Evolutionary conservation across 139 green algal genomes (phyloP), one percentile per base, ranked within the genome.

Genomic region (Asterochloris sp.): DNA sequence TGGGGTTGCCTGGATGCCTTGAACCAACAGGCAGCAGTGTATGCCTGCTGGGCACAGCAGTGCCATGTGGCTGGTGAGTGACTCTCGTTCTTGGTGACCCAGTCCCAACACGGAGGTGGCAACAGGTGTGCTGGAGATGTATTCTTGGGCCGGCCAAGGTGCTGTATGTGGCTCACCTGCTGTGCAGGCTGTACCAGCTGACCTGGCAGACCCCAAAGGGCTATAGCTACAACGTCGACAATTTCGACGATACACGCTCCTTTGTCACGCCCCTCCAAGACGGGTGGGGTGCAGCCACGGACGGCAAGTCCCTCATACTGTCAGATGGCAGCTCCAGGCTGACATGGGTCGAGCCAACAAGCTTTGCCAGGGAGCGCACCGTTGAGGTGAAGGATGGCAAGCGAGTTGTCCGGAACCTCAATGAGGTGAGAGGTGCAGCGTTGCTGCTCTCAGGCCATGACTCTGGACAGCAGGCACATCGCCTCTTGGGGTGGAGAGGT

Each of bases 211-310:
- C 75, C 13, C 28, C 78, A 69, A 82, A 80, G 14, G 76, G 74
- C 13, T 92, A 86, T 47, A 79, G 38, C 19, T 93, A 92, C 61
- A 54, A 85, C 14, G 74, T 78, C 0, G 62, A 61, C 15, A 77
- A 92, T 19, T 86, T 93, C 61, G 76, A 85, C 62, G 63, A 86
- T 6, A 73, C 29, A 12, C 62, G 24, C 4, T 64, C 66, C 17
- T n/a, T 83, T 26, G 13, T 91, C 23, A 91, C 89, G 1, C 87
- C 84, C 0, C 88, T 98, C 38, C 81, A n/a, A 12, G 94, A 98
- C 83, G 95, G 95, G 27, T 98, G 95, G 94, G 95, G 95, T 27
- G 83, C 95, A 21, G 94, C 94, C 0, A 92, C 82, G 13, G 89
- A 97, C 77, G 88, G 89, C 28, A 83, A 68, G 2, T 74, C 86